Percentiles rank a stretch among this genome's conserved stretches.
Conservation (phyloP, 139 green algal genomes). For the Micromonas pusilla region DNA sequence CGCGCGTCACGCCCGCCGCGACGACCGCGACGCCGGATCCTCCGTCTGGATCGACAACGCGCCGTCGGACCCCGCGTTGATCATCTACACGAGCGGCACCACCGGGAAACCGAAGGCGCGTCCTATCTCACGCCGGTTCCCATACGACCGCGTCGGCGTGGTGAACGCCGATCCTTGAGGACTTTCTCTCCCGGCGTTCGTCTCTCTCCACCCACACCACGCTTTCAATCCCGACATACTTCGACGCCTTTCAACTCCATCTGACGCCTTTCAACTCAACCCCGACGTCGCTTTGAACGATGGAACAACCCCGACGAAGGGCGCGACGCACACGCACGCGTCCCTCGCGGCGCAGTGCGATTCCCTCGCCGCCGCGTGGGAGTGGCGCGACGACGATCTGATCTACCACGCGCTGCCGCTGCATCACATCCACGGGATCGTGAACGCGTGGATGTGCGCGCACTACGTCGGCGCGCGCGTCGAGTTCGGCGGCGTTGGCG, state of each 20-base stretch:
- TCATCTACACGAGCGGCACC: conserved; percentile 97
- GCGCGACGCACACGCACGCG: conserved; percentile 66
- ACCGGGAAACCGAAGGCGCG: conserved; percentile 88
- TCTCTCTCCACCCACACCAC: no score
- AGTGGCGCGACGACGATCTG: conserved; percentile 59
- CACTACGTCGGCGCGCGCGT: conserved; percentile 61
- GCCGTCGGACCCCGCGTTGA: conserved; percentile 54
- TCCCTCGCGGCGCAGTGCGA: conserved; percentile 55
- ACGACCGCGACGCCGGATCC: neutral
- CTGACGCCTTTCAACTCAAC: no score
- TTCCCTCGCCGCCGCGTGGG: conserved; percentile 55
- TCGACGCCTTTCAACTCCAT: no score
- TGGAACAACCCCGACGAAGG: no score
- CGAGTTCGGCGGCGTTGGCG: conserved; percentile 73
- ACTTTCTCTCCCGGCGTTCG: no score
- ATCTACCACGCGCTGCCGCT: conserved; percentile 87
- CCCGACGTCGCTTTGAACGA: no score
- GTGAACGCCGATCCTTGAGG: no score
- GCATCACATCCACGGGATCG: conserved; percentile 87
- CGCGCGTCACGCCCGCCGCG: neutral
- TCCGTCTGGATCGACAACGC: neutral
- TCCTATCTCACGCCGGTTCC: no score
- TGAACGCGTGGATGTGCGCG: conserved; percentile 80
- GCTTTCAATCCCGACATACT: no score
- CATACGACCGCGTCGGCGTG: no score